Conservation (phyloP, 108 stramenopile species). For the Skeletonema grethae region DNA sequence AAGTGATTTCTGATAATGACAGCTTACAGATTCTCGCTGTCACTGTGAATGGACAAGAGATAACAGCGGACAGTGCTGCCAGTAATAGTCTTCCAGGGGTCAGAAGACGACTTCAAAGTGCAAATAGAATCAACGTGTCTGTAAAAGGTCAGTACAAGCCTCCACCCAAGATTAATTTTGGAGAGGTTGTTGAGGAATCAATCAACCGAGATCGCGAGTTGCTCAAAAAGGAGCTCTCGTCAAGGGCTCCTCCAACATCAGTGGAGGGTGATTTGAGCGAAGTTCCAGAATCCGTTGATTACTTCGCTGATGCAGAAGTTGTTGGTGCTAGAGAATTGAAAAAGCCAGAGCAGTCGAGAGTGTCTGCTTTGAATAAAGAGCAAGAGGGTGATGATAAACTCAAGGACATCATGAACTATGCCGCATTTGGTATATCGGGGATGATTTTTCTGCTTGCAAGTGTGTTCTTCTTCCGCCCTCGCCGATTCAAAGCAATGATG, state of each 20-base stretch:
- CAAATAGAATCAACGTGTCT: constrained; percentile 23
- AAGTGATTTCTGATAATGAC: constrained; percentile 17
- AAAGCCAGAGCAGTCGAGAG: constrained; percentile 7
- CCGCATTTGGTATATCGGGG: constrained; percentile 21
- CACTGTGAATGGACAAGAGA: constrained; percentile 27
- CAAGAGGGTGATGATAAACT: not conserved
- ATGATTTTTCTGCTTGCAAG: constrained; percentile 25
- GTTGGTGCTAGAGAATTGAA: constrained; percentile 37
- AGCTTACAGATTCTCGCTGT: constrained; percentile 36
- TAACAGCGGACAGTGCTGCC: not conserved
- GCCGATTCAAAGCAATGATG: constrained; percentile 28
- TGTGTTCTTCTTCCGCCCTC: constrained; percentile 43
- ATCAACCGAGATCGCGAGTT: constrained; percentile 36
- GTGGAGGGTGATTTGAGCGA: not conserved
- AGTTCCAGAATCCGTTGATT: not conserved
- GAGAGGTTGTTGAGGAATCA: constrained; percentile 33
- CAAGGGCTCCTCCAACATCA: constrained; percentile 10
- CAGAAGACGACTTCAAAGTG: constrained; percentile 18
- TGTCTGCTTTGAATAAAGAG: not conserved
- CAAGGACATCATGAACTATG: constrained; percentile 25
- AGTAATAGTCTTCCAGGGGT: not conserved
- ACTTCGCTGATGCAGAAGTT: constrained; percentile 35
- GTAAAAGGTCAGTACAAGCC: constrained; percentile 35
- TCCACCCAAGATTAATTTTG: constrained; percentile 41
- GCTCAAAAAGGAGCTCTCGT: constrained; percentile 21